These are phyloP conservation scores for Anastatica hierochuntica DNA, from an alignment of 345 rosid genomes.

Conservation along the genomic window DNA sequence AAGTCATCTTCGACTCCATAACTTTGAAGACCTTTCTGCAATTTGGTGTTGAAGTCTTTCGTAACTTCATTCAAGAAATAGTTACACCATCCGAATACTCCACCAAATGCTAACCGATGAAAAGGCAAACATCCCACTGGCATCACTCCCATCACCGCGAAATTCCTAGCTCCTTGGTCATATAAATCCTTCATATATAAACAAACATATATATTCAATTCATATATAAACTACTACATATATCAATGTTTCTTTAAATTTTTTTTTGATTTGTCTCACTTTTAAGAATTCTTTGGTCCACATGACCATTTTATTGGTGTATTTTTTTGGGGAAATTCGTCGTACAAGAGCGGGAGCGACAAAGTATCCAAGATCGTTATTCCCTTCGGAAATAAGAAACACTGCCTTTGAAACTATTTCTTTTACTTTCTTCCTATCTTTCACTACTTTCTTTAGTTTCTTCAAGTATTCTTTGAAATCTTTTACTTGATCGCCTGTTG, in stretches of 20 bases:
- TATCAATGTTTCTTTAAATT: too few relatives aligned
- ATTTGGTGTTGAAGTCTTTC: conserved; percentile 17
- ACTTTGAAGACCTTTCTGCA: conserved; percentile 14
- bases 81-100: conserved; percentile 17
- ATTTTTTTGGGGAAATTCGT: conserved; percentile 25
- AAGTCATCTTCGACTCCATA: conserved; percentile 12
- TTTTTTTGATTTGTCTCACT: too few relatives aligned
- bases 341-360: conserved; percentile 10
- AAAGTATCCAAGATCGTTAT: conserved; percentile 48
- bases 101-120: conserved; percentile 1
- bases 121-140: conserved; percentile 26
- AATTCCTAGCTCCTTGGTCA: conserved; percentile 24
- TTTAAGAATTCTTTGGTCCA: conserved; percentile 28
- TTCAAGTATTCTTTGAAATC: conserved; percentile 36
- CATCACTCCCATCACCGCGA: conserved; percentile 21
- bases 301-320: conserved; percentile 35
- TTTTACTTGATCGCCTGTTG: conserved; percentile 36
- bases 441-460: conserved; percentile 24
- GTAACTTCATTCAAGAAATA: neutral
- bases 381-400: conserved; percentile 37
- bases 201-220: neutral
- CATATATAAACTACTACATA: too few relatives aligned
- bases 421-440: conserved; percentile 30
- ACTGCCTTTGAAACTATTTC: conserved; percentile 31
- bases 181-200: conserved; percentile 18